phyloP scores from a whole-genome alignment of 2,329 filamentous ascomycete species.

The Ascosphaera apis region DNA sequence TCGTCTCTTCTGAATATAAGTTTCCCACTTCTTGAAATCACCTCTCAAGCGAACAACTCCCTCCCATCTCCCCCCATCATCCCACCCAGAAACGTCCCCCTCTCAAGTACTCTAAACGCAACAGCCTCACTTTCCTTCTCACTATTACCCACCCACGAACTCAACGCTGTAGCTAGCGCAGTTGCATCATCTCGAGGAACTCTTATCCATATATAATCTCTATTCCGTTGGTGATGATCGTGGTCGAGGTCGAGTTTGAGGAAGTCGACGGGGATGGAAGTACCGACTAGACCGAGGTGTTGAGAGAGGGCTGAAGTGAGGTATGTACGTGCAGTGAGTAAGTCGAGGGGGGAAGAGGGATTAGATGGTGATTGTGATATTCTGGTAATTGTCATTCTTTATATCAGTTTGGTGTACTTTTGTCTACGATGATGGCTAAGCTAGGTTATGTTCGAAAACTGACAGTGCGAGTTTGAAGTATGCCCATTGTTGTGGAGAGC shows the following conservation, averaged over 20 bases:
- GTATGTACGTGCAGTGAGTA: conserved; percentile 23
- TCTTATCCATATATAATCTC: conserved; percentile 23
- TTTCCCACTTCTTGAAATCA: background rate
- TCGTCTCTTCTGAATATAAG: background rate
- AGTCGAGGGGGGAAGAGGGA: conserved; percentile 13
- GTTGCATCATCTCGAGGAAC: conserved; percentile 22
- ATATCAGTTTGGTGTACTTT: background rate
- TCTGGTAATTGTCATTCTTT: background rate
- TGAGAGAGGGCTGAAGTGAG: conserved; percentile 23
- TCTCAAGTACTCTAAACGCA: conserved; percentile 17
- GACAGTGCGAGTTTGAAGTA: conserved; percentile 22
- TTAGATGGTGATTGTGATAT: conserved; percentile 2
- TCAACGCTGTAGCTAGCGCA: conserved; percentile 21
- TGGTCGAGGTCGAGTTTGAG: conserved; percentile 14
- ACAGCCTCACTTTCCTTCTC: conserved; percentile 8
- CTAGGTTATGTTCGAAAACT: conserved; percentile 1
- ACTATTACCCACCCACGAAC: conserved; percentile 21
- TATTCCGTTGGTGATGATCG: conserved; percentile 1
- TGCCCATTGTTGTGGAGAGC: conserved; percentile 21
- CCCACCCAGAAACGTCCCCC: conserved; percentile 16
- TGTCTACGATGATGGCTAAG: background rate
- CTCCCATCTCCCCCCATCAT: conserved; percentile 13
- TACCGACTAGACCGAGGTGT: conserved; percentile 24
- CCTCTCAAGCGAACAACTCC: conserved; percentile 5
- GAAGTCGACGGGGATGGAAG: conserved; percentile 25